phyloP scores from a whole-genome alignment of 129 eudicot genomes.

The Chrysanthemum makinoi region DNA sequence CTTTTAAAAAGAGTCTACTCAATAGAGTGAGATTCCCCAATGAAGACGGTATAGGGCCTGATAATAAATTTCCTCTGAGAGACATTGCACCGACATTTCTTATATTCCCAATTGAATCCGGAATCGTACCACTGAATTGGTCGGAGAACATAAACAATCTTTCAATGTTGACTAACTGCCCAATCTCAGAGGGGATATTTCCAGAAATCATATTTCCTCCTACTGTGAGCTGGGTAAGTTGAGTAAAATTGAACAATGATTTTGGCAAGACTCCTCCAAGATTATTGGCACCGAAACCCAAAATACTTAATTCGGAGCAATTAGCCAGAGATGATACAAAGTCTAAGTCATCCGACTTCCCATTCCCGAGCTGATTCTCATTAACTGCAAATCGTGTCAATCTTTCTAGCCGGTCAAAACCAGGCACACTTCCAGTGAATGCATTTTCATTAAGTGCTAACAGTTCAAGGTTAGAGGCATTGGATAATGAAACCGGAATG shows the following conservation, averaged over 20 bases:
- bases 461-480: slow-evolving; percentile 7
- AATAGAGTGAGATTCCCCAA: slow-evolving; percentile 5
- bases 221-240: neutral
- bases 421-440: neutral
- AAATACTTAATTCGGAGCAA: neutral
- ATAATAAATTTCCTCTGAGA: neutral
- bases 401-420: neutral
- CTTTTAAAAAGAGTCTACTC: neutral
- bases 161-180: neutral
- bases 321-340: slow-evolving; percentile 8
- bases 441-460: neutral
- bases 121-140: slow-evolving; percentile 3
- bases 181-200: slow-evolving; percentile 6
- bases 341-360: neutral
- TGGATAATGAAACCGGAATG: slow-evolving; percentile 6
- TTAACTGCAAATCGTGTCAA: slow-evolving; percentile 7
- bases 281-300: slow-evolving; percentile 11
- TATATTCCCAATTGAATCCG: slow-evolving; percentile 5
- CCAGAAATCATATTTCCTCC: slow-evolving; percentile 11
- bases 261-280: slow-evolving; percentile 9
- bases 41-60: slow-evolving; percentile 5
- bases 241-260: neutral
- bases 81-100: slow-evolving; percentile 7
- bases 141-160: slow-evolving; percentile 5
- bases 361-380: neutral